A percentile compares a stretch with the other conserved stretches of the same genome.
Conservation (phyloP, 1,139 yeast genomes). For the Diutina mesorugosa region DNA sequence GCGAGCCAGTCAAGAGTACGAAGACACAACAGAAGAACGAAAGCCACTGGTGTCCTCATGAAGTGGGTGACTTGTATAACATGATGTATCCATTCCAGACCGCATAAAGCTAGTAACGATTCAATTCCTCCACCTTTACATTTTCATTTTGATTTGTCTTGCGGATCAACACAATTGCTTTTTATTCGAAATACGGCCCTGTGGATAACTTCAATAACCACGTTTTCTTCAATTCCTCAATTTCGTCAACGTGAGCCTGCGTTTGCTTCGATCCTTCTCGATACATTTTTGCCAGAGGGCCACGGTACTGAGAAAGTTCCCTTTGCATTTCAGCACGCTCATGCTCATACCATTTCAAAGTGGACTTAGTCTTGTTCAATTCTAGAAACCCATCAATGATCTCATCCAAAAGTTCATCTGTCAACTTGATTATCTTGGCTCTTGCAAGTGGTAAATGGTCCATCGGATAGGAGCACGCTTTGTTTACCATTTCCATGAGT, state of each 20-base stretch:
- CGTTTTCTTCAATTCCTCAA: background rate
- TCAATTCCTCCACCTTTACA: too few relatives aligned
- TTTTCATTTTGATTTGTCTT: too few relatives aligned
- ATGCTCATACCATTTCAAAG: background rate
- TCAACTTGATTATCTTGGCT: background rate
- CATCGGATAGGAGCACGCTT: slow-evolving; percentile 20
- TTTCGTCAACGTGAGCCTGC: slow-evolving; percentile 1
- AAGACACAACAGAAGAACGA: background rate
- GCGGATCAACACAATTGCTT: too few relatives aligned
- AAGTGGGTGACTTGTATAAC: background rate
- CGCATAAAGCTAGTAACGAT: too few relatives aligned
- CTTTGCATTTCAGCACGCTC: background rate
- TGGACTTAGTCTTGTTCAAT: background rate
- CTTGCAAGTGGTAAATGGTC: background rate
- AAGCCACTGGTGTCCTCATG: background rate
- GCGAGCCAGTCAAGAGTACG: background rate
- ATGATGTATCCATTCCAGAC: too few relatives aligned
- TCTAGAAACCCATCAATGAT: background rate
- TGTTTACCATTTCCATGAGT: slow-evolving; percentile 21
- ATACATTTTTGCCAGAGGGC: background rate
- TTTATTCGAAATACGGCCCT: background rate
- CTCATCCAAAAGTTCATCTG: background rate
- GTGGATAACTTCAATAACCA: background rate
- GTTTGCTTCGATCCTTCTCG: background rate
- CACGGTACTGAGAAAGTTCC: background rate